Base-by-base conservation (phyloP, 2,329 filamentous ascomycete species). In the Hawksworthiomyces lignivorus region DNA sequence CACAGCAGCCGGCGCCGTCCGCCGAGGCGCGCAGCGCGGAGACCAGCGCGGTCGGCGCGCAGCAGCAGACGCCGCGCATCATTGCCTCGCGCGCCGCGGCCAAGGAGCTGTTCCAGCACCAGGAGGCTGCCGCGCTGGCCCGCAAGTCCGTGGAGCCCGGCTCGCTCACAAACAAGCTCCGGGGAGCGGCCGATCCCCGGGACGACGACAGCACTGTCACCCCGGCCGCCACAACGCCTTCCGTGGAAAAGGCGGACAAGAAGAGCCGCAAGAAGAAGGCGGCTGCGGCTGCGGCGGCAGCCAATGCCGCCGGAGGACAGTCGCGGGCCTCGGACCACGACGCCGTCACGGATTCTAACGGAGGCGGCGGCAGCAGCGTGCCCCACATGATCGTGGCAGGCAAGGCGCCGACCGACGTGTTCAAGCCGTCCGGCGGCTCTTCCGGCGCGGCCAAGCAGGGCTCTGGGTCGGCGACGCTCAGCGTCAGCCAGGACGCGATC, bases 231-330 rank as follows among this genome's bases (percentile, higher is more conserved):
- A 14, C 15, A 5, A 27, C 35, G n/a, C 26, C 41, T 24, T 26
- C 52, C 20, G 50, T 63, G 1, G 80, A 84, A 48, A 83, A 79
- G 62, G 53, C 64, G 1, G 83, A 87, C 53, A 74, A 74, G 55
- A 78, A 75, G 54, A 57, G 64, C 26, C 62, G 72, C 29, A 84
- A 82, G 67, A 86, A 87, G 70, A 90, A 87, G 69, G 34, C 30
- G 4, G 19, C 33, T n/a, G 37, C 17, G 8, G 26, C 24, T 9
- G 27, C 36, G 2, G 21, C 36, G 4, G 15, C 28, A 14, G n/a
- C 35, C 8, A 24, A 58, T 11, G 59, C 63, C 26, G 62, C 63
- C 27, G 64, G 63, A 3, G 77, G 80, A 47, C 40, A 62, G 8
- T 26, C 24, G 8, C 24, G 8, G 8, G 24, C 24, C 8, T 8